A percentile compares a stretch with the other conserved stretches of the same genome.
These are phyloP conservation scores for Helminthosporium solani DNA, from an alignment of 2,329 filamentous ascomycete genomes.

Conservation along the genomic window DNA sequence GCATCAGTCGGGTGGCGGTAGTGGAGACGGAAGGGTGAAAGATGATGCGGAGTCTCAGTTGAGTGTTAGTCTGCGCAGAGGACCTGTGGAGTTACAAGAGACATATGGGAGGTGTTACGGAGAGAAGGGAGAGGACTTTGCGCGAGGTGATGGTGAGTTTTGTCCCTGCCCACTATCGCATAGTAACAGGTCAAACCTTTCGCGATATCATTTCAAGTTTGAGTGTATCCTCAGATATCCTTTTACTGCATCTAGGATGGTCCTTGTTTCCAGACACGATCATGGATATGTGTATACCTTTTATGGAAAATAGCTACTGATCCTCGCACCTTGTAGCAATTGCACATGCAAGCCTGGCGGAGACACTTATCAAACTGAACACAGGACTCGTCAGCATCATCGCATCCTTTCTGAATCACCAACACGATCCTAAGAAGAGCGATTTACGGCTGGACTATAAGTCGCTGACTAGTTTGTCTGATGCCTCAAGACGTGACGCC, in stretches of 20 bases:
- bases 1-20: constrained; percentile 9
- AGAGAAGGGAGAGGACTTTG: constrained; percentile 43
- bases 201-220: too few species aligned
- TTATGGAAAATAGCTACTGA: constrained; percentile 5
- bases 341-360: constrained; percentile 49
- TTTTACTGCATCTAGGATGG: constrained; percentile 3
- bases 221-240: not conserved
- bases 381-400: constrained; percentile 51
- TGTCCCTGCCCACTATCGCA: too few species aligned
- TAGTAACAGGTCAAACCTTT: too few species aligned
- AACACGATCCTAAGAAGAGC: constrained; percentile 35
- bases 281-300: not conserved
- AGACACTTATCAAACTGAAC: constrained; percentile 49
- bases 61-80: constrained; percentile 43
- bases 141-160: constrained; percentile 47
- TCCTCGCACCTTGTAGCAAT: constrained; percentile 37
- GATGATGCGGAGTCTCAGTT: constrained; percentile 41
- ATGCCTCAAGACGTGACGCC: constrained; percentile 48
- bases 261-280: constrained; percentile 1
- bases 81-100: constrained; percentile 46
- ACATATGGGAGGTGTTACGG: constrained; percentile 45
- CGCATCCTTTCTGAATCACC: constrained; percentile 41
- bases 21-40: constrained; percentile 10
- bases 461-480: constrained; percentile 48
- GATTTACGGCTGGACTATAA: constrained; percentile 46